phyloP scores from a whole-genome alignment of 164 flowering plant genomes.

The Tinospora cordifolia region DNA sequence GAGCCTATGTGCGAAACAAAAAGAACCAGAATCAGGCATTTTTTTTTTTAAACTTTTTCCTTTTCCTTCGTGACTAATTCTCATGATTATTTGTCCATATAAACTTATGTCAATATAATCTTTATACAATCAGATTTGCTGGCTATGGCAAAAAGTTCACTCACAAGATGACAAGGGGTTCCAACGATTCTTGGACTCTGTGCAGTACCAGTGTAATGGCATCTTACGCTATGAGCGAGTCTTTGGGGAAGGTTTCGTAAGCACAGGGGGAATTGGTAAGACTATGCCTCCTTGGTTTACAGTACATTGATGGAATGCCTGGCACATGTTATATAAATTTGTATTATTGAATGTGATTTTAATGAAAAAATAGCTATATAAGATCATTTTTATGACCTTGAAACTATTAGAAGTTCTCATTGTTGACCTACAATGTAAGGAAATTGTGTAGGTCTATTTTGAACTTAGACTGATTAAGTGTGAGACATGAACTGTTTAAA shows the following conservation, averaged over 20 bases:
- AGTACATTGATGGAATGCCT: too few species aligned
- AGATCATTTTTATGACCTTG: too few species aligned
- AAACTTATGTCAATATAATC: neutral
- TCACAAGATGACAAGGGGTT: constrained; percentile 70
- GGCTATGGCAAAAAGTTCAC: constrained; percentile 78
- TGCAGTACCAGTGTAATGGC: constrained; percentile 72
- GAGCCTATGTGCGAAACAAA: constrained; percentile 86
- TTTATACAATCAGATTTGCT: constrained; percentile 72
- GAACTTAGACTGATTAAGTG: too few species aligned
- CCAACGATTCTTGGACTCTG: constrained; percentile 84
- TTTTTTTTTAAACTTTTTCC: constrained; percentile 1
- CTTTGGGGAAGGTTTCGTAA: constrained; percentile 87
- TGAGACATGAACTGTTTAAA: too few species aligned
- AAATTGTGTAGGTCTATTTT: too few species aligned
- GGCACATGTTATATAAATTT: too few species aligned
- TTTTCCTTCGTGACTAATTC: neutral
- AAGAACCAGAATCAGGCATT: constrained; percentile 87
- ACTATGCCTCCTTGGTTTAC: neutral
- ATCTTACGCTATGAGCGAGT: constrained; percentile 92
- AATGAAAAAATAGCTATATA: too few species aligned
- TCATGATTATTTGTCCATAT: constrained; percentile 3
- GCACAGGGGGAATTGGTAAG: constrained; percentile 87
- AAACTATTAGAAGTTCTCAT: too few species aligned
- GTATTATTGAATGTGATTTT: too few species aligned
- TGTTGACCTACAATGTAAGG: too few species aligned